These are phyloP conservation scores for Pythium grandisporangium DNA, from an alignment of 352 stramenopile species.

Conservation along the genomic window DNA sequence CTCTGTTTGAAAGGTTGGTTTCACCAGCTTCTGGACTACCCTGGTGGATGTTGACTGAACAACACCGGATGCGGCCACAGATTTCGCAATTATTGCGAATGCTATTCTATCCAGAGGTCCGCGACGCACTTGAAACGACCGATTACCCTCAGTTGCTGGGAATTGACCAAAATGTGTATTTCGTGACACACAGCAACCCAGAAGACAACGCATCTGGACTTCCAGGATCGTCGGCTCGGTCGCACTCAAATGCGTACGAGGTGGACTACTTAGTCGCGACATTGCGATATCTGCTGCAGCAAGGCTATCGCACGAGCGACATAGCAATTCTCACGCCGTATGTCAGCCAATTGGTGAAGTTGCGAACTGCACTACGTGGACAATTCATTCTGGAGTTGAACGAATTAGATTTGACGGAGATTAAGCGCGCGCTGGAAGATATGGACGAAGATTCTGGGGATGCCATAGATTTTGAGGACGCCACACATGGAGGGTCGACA, in stretches of 20 bases:
- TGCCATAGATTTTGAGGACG: neutral
- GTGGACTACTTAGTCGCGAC: slow-evolving; percentile 54
- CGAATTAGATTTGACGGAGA: slow-evolving; percentile 27
- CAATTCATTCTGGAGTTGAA: slow-evolving; percentile 31
- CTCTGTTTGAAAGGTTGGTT: slow-evolving; percentile 78
- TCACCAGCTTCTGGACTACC: slow-evolving; percentile 1
- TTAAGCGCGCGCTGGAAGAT: slow-evolving; percentile 24
- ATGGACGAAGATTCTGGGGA: slow-evolving; percentile 21
- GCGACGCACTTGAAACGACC: slow-evolving; percentile 41
- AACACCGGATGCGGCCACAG: slow-evolving; percentile 72
- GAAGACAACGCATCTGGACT: slow-evolving; percentile 18
- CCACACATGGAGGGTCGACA: neutral
- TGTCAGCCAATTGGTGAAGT: slow-evolving; percentile 60
- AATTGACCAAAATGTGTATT: slow-evolving; percentile 54
- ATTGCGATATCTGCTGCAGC: slow-evolving; percentile 57
- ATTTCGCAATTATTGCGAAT: slow-evolving; percentile 70
- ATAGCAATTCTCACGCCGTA: slow-evolving; percentile 82
- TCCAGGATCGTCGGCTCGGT: slow-evolving; percentile 13
- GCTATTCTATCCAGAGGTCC: slow-evolving; percentile 54
- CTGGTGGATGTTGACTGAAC: slow-evolving; percentile 49
- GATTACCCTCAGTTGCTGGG: slow-evolving; percentile 39
- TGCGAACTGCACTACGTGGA: slow-evolving; percentile 30
- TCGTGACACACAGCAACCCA: slow-evolving; percentile 51
- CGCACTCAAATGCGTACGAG: slow-evolving; percentile 64
- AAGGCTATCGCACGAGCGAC: slow-evolving; percentile 49